phyloP scores from a whole-genome alignment of 148 eudicot species.

The Nepenthes gracilis region DNA sequence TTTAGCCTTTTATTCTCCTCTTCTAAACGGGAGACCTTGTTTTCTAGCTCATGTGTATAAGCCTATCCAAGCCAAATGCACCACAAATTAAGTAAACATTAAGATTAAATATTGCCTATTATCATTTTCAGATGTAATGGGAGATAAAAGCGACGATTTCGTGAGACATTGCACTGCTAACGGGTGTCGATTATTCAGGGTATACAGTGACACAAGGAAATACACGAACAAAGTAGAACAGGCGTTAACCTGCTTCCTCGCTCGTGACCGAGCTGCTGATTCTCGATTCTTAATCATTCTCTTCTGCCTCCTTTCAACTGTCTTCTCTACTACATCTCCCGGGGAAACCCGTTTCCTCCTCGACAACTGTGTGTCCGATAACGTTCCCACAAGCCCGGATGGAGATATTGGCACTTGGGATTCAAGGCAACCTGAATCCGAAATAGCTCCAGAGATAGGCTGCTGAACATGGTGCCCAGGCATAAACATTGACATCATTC shows the following conservation, averaged over 20 bases:
- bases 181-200: too few relatives aligned
- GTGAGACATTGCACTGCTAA: too few relatives aligned
- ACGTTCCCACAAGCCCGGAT: slow-evolving; percentile 52
- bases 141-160: too few relatives aligned
- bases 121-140: neutral
- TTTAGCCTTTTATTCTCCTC: slow-evolving; percentile 85
- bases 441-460: slow-evolving; percentile 16
- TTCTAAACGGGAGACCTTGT: slow-evolving; percentile 81
- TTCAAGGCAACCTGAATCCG: slow-evolving; percentile 45
- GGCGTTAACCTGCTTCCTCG: slow-evolving; percentile 65
- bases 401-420: slow-evolving; percentile 54
- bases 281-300: slow-evolving; percentile 96
- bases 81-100: neutral
- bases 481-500: slow-evolving; percentile 49
- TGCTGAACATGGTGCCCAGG: slow-evolving; percentile 11
- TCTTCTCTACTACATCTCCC: slow-evolving; percentile 70
- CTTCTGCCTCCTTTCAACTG: slow-evolving; percentile 94
- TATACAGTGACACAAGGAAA: neutral
- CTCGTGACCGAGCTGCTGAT: slow-evolving; percentile 97
- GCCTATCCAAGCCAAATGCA: slow-evolving; percentile 39
- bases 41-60: slow-evolving; percentile 91
- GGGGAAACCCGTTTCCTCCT: slow-evolving; percentile 66
- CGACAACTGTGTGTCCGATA: slow-evolving; percentile 65
- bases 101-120: neutral
- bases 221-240: slow-evolving; percentile 3